A percentile compares a stretch with the other conserved stretches of the same genome.
Conservation (phyloP, 768 basidiomycete genomes). For the Naganishia vishniacii region DNA sequence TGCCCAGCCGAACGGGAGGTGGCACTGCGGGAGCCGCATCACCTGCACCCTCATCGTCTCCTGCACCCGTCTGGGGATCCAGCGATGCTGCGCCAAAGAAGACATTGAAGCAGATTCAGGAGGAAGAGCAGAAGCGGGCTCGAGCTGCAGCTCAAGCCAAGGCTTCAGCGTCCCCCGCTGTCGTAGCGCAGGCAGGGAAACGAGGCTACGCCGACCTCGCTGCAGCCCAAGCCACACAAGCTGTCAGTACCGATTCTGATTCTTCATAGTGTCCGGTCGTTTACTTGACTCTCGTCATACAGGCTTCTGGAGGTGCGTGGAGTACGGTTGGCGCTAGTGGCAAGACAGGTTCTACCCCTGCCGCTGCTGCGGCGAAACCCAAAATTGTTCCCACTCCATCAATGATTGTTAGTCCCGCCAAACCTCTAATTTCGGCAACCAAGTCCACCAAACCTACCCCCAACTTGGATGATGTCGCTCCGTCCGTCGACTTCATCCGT, state of each 20-base stretch:
- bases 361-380: slow-evolving; percentile 46
- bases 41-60: slow-evolving; percentile 27
- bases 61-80: slow-evolving; percentile 55
- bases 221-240: slow-evolving; percentile 54
- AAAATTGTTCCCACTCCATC: slow-evolving; percentile 42
- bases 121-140: slow-evolving; percentile 88
- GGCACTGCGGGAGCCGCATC: slow-evolving; percentile 35
- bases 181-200: slow-evolving; percentile 48
- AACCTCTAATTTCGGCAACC: slow-evolving; percentile 39
- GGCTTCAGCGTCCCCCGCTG: slow-evolving; percentile 27
- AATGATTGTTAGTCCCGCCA: slow-evolving; percentile 48
- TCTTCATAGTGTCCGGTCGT: neutral
- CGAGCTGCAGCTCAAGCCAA: slow-evolving; percentile 53
- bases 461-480: slow-evolving; percentile 60
- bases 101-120: slow-evolving; percentile 97
- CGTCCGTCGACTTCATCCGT: slow-evolving; percentile 83
- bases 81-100: slow-evolving; percentile 63
- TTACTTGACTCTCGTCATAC: slow-evolving; percentile 43
- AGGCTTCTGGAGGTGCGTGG: slow-evolving; percentile 59
- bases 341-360: slow-evolving; percentile 31
- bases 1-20: slow-evolving; percentile 35
- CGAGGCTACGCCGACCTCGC: slow-evolving; percentile 75
- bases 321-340: slow-evolving; percentile 78
- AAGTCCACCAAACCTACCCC: slow-evolving; percentile 49
- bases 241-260: slow-evolving; percentile 23